Conservation (phyloP, 768 basidiomycete species). For the Serendipita sp. region DNA sequence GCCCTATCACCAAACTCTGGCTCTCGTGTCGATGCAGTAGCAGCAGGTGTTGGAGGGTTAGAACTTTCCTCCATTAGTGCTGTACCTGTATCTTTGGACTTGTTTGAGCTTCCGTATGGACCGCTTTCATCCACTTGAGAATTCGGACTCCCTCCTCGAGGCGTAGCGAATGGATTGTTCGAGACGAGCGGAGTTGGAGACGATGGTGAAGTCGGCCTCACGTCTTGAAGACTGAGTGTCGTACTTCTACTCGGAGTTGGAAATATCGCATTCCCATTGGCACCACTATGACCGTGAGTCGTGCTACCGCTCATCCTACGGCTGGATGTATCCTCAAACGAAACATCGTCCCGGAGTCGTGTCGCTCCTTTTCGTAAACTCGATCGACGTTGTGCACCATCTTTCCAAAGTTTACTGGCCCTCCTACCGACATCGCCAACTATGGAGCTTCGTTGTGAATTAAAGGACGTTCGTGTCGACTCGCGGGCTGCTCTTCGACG, state of each 20-base stretch:
- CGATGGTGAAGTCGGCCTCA: slow-evolving; percentile 33
- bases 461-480: slow-evolving; percentile 19
- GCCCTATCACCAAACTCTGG: slow-evolving; percentile 10
- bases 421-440: slow-evolving; percentile 40
- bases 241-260: slow-evolving; percentile 20
- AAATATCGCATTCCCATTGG: slow-evolving; percentile 21
- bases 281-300: slow-evolving; percentile 17
- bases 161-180: slow-evolving; percentile 28
- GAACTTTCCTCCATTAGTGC: slow-evolving; percentile 13
- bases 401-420: slow-evolving; percentile 38
- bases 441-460: slow-evolving; percentile 26
- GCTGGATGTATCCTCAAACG: not conserved
- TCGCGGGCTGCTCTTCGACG: slow-evolving; percentile 58
- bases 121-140: slow-evolving; percentile 10
- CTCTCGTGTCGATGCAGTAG: slow-evolving; percentile 11
- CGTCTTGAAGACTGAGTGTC: slow-evolving; percentile 34
- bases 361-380: slow-evolving; percentile 1
- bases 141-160: not conserved
- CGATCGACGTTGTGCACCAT: not conserved
- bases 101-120: not conserved
- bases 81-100: slow-evolving; percentile 10
- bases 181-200: slow-evolving; percentile 16
- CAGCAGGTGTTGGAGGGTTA: slow-evolving; percentile 5
- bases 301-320: slow-evolving; percentile 22
- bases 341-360: not conserved